phyloP scores from a whole-genome alignment of 129 eudicot species.

The Smallanthus sonchifolius region DNA sequence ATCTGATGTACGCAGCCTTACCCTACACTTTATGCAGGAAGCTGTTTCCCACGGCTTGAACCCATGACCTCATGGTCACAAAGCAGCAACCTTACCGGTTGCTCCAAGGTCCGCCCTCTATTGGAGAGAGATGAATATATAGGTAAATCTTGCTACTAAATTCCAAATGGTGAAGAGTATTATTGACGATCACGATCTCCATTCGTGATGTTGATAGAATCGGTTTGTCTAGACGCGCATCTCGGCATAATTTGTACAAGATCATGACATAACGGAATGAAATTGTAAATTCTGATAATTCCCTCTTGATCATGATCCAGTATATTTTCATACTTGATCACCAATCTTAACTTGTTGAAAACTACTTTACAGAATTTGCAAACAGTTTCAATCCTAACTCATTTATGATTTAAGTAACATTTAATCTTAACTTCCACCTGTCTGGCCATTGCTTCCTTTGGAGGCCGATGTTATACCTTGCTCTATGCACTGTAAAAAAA shows the following conservation, averaged over 20 bases:
- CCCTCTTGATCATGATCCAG: not conserved
- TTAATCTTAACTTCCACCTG: conserved; percentile 30
- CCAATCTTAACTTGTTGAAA: not conserved
- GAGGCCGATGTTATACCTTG: conserved; percentile 58
- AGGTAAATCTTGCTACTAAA: no score
- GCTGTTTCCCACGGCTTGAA: no score
- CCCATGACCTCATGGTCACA: no score
- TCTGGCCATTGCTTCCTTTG: conserved; percentile 25
- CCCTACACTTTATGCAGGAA: no score
- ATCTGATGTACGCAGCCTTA: no score
- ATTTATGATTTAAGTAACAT: not conserved
- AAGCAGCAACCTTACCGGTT: no score
- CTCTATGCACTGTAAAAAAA: conserved; percentile 61
- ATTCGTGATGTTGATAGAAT: no score
- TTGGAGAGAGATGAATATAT: no score
- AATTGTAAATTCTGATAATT: not conserved
- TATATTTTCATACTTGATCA: not conserved
- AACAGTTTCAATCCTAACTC: not conserved
- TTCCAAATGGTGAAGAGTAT: no score
- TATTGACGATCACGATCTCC: not conserved
- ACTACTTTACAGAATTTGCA: not conserved
- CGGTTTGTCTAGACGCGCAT: not conserved
- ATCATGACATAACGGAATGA: not conserved
- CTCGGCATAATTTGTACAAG: not conserved
- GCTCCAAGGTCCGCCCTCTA: no score